Evolutionary conservation across 2,329 filamentous ascomycete genomes (phyloP), one percentile per base, ranked within the genome.

Genomic region (Ceratocystis colombiana): DNA sequence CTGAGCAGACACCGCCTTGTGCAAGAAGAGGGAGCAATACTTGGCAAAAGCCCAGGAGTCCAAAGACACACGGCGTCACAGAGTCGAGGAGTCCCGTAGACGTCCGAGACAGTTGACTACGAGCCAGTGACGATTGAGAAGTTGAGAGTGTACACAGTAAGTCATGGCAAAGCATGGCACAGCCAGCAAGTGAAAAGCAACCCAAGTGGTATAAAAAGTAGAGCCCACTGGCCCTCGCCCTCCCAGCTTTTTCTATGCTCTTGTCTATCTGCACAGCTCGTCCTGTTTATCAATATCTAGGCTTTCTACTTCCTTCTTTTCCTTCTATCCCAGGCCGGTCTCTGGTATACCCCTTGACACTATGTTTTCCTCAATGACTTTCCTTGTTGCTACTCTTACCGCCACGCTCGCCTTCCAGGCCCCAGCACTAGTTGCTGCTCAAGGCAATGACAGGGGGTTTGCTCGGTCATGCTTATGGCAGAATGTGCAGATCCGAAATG

Each of bases 391-490:
- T 8, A 37, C 53, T 17, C 15, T 57, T 57, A 30, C 53, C 22
- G 28, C 28, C 2, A 33, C 12, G 12, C 53, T 33, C 12, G 7
- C 25, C 5, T 57, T 57, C 15, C 53, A 57, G 3, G 53, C 53
- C 2, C 53, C 53, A 17, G n/a, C 17, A 22, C 53, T 22, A 17
- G 53, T 30, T 57, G 53, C 53, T 33, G 53, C 53, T 17, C 53
- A 57, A 30, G 53, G 53, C 53, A 57, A 20, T 12, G 64, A 61
- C 53, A 17, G 44, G 22, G 64, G 53, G 2, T 65, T 65, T 61
- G 64, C 64, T 7, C 53, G 50, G 53, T 65, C 64, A 6, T 65
- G 64, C 33, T 3, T 65, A 20, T 65, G 64, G 64, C 64, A 65
- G 25, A 59, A 61, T 37, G 64, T 65, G 20, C 64, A 65, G 64